Evolutionary conservation across 2,329 filamentous ascomycete species (phyloP), one percentile per base, ranked within the genome.

Genomic region (Madurella fahalii): DNA sequence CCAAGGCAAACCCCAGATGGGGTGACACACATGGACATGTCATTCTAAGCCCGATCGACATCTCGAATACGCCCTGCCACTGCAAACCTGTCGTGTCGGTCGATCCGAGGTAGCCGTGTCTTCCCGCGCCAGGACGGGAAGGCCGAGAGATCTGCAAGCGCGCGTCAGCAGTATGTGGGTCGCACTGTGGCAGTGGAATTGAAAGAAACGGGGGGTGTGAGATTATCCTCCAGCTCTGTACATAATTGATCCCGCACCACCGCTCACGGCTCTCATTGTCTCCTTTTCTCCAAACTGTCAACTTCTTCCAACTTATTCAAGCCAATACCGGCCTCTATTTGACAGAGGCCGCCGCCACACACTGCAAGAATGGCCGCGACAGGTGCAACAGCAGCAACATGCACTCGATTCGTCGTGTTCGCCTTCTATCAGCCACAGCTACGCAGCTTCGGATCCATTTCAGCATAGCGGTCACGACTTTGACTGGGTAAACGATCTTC

Each of bases 331-430:
- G 65, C 66, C 66, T 68, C 66, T n/a, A n/a, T 54, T 43, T 46
- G 44, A 46, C 44, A 57, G 67, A 64, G 67, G 64, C 67, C 64
- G 58, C 20, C 59, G 9, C 20, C 13, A 34, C 57, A 65, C 54
- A 53, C 58, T 67, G 64, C 64, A 66, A 65, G 61, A 64, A 68
- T 68, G 65, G 64, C 15, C 51, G 59, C 59, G 45, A 56, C 63
- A 58, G 55, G 54, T 54, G 49, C 51, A 40, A 50, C 64, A 51
- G 57, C 52, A 59, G 58, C 58, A 31, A 53, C 59, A 48, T 57
- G 57, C 58, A 25, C 50, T 45, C 61, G 62, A 25, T 47, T 60
- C 59, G 25, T 52, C 55, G 45, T 52, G 47, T 16, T 41, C 50
- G 30, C 52, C 54, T 61, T 60, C 61, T 63, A 47, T 58, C 58